Evolutionary conservation across 805 yeast species (phyloP).

Genomic region (Zygosaccharomyces gambellarensis): DNA sequence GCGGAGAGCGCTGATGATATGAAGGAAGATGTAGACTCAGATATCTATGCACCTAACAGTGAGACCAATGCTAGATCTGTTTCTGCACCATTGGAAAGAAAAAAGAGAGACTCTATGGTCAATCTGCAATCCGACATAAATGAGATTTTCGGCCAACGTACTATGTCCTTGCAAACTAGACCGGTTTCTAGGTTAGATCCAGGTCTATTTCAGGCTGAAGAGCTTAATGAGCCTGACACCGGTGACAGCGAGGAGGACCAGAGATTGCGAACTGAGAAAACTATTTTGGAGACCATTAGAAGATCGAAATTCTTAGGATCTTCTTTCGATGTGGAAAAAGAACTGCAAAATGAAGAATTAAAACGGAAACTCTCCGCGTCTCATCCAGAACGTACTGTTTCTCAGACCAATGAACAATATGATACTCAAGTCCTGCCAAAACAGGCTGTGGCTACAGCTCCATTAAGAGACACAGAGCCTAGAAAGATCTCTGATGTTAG

Average conservation of each 20-base stretch:
- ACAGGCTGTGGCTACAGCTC: constrained; percentile 25
- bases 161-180: constrained; percentile 38
- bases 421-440: constrained; percentile 27
- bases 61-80: constrained; percentile 34
- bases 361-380: constrained; percentile 6
- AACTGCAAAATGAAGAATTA: constrained; percentile 19
- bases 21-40: constrained; percentile 17
- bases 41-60: constrained; percentile 6
- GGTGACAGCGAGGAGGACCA: constrained; percentile 24
- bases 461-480: constrained; percentile 36
- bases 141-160: constrained; percentile 34
- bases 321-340: constrained; percentile 35
- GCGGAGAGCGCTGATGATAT: constrained; percentile 23
- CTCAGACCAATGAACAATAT: constrained; percentile 15
- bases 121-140: constrained; percentile 27
- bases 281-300: constrained; percentile 40
- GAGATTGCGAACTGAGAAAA: constrained; percentile 28
- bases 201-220: constrained; percentile 32
- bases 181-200: constrained; percentile 44
- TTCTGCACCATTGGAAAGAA: constrained; percentile 35
- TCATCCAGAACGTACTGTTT: constrained; percentile 12
- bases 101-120: constrained; percentile 18
- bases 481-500: constrained; percentile 56
- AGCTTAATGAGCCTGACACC: constrained; percentile 15
- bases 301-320: constrained; percentile 44